These are phyloP conservation scores for Lithocarpus polystachyus DNA, from an alignment of 306 rosid genomes.

Conservation along the genomic window DNA sequence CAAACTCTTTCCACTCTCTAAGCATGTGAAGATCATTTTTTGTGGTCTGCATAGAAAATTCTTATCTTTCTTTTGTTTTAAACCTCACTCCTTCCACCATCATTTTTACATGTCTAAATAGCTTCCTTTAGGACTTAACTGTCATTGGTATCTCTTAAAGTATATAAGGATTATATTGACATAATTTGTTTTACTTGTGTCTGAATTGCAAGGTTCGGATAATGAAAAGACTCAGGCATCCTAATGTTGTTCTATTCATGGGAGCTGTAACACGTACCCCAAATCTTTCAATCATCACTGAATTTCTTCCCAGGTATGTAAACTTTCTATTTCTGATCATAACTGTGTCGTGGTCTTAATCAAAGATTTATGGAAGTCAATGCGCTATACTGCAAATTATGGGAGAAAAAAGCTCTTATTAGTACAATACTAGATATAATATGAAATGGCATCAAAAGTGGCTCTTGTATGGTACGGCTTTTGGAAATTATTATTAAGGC, in stretches of 20 bases:
- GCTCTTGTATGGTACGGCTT: neutral
- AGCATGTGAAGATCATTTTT: neutral
- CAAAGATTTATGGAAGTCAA: slow-evolving; percentile 6
- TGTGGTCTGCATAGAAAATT: neutral
- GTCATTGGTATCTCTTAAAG: neutral
- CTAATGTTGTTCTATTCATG: slow-evolving; percentile 98
- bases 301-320: slow-evolving; percentile 91
- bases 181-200: slow-evolving; percentile 19
- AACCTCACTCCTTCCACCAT: neutral
- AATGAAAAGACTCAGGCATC: slow-evolving; percentile 94
- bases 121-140: neutral
- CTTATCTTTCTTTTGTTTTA: neutral
- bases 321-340: slow-evolving; percentile 8
- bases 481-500: neutral
- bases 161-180: slow-evolving; percentile 2
- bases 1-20: neutral
- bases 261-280: slow-evolving; percentile 90
- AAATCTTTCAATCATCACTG: slow-evolving; percentile 87
- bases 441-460: neutral
- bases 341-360: slow-evolving; percentile 3
- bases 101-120: neutral
- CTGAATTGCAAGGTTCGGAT: slow-evolving; percentile 63
- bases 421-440: neutral
- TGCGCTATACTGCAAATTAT: neutral
- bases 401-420: neutral